Percentiles rank a stretch among this genome's conserved stretches.
These are phyloP conservation scores for Moricandia moricandioides DNA, from an alignment of 345 rosid species.

Conservation along the genomic window DNA sequence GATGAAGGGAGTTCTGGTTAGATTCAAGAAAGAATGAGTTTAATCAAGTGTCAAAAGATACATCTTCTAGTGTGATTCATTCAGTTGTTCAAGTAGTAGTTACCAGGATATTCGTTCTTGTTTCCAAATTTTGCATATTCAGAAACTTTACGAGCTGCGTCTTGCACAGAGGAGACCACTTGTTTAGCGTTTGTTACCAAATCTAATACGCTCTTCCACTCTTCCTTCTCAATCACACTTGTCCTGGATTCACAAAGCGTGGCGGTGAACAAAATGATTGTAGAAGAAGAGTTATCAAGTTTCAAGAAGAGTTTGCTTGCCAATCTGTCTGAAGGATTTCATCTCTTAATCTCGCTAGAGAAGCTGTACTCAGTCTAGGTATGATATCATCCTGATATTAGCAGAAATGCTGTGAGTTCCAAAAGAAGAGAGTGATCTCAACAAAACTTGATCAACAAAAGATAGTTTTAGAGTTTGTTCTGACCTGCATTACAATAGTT, in stretches of 20 bases:
- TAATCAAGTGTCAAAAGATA: neutral
- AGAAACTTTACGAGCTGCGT: conserved; percentile 77
- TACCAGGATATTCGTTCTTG: conserved; percentile 52
- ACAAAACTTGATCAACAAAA: neutral
- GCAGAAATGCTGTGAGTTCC: neutral
- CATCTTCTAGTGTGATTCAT: too few species aligned
- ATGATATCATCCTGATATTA: conserved; percentile 74
- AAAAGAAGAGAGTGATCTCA: conserved; percentile 2
- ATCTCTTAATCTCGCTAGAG: conserved; percentile 70
- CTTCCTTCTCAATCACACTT: conserved; percentile 74
- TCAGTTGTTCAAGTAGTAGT: too few species aligned
- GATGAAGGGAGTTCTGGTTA: conserved; percentile 35
- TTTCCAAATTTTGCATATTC: conserved; percentile 69
- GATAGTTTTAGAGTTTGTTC: conserved; percentile 9
- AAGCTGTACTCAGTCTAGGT: conserved; percentile 73
- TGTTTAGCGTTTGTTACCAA: conserved; percentile 80
- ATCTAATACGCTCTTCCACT: conserved; percentile 72
- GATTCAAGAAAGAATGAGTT: conserved; percentile 1
- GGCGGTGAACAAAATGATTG: neutral
- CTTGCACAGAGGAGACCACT: conserved; percentile 80
- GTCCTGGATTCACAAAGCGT: conserved; percentile 50
- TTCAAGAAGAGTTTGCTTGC: conserved; percentile 42
- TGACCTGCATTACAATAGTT: conserved; percentile 91
- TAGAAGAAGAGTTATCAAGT: neutral
- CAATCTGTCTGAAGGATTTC: conserved; percentile 92